Conservation (phyloP, 371 early-diverging fungal genomes). For the Mucor piriformis region DNA sequence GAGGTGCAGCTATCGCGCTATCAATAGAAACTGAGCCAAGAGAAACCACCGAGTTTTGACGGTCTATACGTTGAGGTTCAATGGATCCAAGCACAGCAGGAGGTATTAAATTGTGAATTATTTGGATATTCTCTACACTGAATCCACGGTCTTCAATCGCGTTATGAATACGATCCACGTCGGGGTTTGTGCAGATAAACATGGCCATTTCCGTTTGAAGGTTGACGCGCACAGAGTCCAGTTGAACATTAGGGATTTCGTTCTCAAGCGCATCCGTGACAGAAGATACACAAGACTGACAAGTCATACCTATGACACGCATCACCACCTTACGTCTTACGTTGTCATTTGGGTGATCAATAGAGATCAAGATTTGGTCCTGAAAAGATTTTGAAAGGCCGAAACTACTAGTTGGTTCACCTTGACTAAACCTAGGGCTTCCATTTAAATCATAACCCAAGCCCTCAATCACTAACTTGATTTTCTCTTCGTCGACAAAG, state of each 20-base stretch:
- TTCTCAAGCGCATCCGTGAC: slow-evolving; percentile 39
- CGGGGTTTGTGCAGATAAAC: slow-evolving; percentile 38
- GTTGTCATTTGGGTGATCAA: neutral
- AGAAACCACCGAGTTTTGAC: slow-evolving; percentile 21
- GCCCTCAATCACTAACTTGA: slow-evolving; percentile 59
- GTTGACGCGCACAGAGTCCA: slow-evolving; percentile 39
- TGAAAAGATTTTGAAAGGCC: neutral
- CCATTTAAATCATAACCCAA: slow-evolving; percentile 64
- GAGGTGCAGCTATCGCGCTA: slow-evolving; percentile 23
- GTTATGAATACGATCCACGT: slow-evolving; percentile 26
- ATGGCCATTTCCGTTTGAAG: slow-evolving; percentile 53
- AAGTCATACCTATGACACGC: slow-evolving; percentile 82
- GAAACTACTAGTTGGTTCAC: neutral
- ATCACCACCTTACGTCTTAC: slow-evolving; percentile 44
- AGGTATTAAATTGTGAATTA: slow-evolving; percentile 46
- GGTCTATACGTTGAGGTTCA: neutral
- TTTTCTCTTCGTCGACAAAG: slow-evolving; percentile 16
- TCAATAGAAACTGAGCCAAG: slow-evolving; percentile 35
- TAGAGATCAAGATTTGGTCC: neutral
- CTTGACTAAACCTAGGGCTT: slow-evolving; percentile 22
- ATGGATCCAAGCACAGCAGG: slow-evolving; percentile 24
- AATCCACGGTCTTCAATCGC: slow-evolving; percentile 44
- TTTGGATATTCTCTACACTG: slow-evolving; percentile 44
- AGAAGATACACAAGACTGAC: slow-evolving; percentile 72
- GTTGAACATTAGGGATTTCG: slow-evolving; percentile 30